phyloP scores from a whole-genome alignment of 2,329 filamentous ascomycete genomes.

The Paramyrothecium sp. region DNA sequence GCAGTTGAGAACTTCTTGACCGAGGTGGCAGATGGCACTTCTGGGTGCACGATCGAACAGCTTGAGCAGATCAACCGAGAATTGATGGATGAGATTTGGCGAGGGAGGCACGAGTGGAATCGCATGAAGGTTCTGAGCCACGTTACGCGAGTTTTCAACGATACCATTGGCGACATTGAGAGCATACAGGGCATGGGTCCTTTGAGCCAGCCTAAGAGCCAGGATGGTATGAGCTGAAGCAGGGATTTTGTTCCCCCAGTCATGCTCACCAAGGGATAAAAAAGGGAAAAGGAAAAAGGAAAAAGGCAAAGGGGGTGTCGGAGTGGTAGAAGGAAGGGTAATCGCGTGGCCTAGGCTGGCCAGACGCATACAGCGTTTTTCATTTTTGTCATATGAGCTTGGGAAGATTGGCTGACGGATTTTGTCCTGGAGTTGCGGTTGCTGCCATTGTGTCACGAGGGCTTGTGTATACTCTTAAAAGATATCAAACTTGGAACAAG shows the following conservation, averaged over 20 bases:
- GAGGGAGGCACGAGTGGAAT: conserved; percentile 76
- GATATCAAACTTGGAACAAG: neutral
- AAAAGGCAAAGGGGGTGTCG: neutral
- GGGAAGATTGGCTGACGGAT: neutral
- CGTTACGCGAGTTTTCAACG: conserved; percentile 72
- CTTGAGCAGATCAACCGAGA: conserved; percentile 89
- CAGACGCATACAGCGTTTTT: neutral
- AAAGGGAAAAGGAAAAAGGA: no score
- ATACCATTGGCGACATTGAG: conserved; percentile 68
- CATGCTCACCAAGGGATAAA: neutral
- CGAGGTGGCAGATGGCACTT: conserved; percentile 64
- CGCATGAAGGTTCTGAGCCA: conserved; percentile 67
- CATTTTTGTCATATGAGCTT: neutral
- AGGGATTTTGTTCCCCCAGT: neutral
- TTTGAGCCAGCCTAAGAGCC: conserved; percentile 36
- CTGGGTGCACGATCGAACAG: conserved; percentile 85
- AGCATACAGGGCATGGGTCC: conserved; percentile 43
- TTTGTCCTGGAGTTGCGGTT: neutral
- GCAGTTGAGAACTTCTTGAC: conserved; percentile 59
- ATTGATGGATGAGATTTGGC: conserved; percentile 90
- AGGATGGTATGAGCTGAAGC: conserved; percentile 6
- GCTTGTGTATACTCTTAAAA: conserved; percentile 7
- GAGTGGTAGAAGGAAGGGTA: neutral
- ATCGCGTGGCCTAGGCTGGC: neutral
- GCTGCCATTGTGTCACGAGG: neutral